Evolutionary conservation across 768 basidiomycete genomes (phyloP).

Genomic region (Coprinellus aureogranulatus): DNA sequence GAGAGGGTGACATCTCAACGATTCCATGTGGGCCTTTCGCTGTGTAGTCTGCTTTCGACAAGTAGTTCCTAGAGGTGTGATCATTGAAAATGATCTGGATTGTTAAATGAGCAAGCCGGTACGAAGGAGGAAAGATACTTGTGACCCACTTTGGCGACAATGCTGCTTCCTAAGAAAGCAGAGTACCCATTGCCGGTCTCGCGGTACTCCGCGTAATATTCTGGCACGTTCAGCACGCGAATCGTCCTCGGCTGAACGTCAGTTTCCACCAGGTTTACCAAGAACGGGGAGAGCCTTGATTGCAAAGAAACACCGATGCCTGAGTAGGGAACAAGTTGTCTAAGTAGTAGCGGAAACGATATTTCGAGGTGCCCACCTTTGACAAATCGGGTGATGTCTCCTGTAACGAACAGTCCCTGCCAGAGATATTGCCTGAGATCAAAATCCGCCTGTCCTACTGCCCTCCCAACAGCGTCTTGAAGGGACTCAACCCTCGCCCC

Average conservation of each 20-base stretch:
- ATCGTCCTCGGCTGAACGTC: conserved; percentile 71
- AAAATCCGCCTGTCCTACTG: conserved; percentile 59
- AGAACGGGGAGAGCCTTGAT: conserved; percentile 63
- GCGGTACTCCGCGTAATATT: conserved; percentile 88
- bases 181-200: conserved; percentile 81
- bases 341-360: neutral
- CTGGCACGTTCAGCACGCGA: conserved; percentile 67
- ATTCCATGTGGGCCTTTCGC: conserved; percentile 70
- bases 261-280: conserved; percentile 58
- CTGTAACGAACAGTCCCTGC: conserved; percentile 79
- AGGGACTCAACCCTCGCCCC: conserved; percentile 42
- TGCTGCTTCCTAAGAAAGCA: conserved; percentile 78
- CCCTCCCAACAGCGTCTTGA: conserved; percentile 65
- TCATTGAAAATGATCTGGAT: conserved; percentile 75
- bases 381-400: conserved; percentile 67
- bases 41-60: conserved; percentile 77
- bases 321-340: conserved; percentile 22
- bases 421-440: conserved; percentile 71
- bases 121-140: neutral
- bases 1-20: conserved; percentile 73
- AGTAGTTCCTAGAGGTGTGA: conserved; percentile 60
- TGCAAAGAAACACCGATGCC: conserved; percentile 69
- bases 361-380: conserved; percentile 48
- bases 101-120: conserved; percentile 3
- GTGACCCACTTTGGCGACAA: conserved; percentile 75